phyloP scores from a whole-genome alignment of 2,329 filamentous ascomycete species.

The Fusarium sp. region DNA sequence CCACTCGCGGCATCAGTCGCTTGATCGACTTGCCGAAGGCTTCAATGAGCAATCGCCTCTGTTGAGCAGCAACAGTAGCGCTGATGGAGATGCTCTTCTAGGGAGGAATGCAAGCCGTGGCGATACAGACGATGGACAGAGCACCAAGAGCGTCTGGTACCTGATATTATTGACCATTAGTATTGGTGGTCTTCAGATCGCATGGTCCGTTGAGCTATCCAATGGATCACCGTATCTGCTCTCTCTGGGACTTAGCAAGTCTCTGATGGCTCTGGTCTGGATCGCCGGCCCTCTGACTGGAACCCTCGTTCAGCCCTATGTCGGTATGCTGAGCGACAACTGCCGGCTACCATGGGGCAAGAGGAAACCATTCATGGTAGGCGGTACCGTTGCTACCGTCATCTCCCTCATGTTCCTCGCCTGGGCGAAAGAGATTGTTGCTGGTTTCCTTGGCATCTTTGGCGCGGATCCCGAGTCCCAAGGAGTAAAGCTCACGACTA shows the following conservation, averaged over 20 bases:
- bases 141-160: constrained; percentile 86
- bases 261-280: constrained; percentile 86
- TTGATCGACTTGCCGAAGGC: constrained; percentile 32
- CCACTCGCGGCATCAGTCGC: constrained; percentile 26
- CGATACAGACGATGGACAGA: constrained; percentile 57
- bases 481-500: constrained; percentile 74
- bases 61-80: constrained; percentile 33
- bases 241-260: constrained; percentile 85
- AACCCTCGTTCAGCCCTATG: constrained; percentile 83
- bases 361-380: constrained; percentile 84
- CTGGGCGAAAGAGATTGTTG: constrained; percentile 80
- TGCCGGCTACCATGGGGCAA: constrained; percentile 81
- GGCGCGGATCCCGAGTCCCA: constrained; percentile 75
- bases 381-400: constrained; percentile 75
- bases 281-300: constrained; percentile 85
- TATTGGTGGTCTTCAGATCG: constrained; percentile 90
- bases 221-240: constrained; percentile 90
- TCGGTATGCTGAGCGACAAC: constrained; percentile 84
- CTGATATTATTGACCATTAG: constrained; percentile 87
- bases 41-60: constrained; percentile 50
- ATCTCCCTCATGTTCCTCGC: constrained; percentile 76
- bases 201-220: constrained; percentile 95
- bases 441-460: constrained; percentile 75
- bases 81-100: constrained; percentile 16
- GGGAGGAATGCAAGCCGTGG: neutral